A percentile compares a stretch with the other conserved stretches of the same genome.
Conservation (phyloP, 2,329 filamentous ascomycete species). For the Didymella keratinophila region DNA sequence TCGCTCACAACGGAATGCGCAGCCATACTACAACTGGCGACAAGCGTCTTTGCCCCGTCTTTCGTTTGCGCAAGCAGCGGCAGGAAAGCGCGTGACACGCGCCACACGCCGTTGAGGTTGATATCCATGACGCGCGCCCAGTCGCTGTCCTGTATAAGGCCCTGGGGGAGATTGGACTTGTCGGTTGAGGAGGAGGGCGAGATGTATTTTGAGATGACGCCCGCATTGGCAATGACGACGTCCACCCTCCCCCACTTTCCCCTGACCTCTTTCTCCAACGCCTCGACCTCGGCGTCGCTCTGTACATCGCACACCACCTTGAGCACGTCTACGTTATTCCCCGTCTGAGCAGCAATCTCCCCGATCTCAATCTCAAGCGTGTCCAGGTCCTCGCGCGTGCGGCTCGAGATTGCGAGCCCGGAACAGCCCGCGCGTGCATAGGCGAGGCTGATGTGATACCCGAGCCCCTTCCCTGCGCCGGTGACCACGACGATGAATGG, state of each 20-base stretch:
- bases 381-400: constrained; percentile 26
- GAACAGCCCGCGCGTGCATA: constrained; percentile 64
- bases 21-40: constrained; percentile 25
- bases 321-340: constrained; percentile 39
- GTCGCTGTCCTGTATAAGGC: constrained; percentile 28
- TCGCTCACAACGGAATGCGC: constrained; percentile 15
- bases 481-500: constrained; percentile 58
- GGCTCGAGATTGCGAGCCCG: constrained; percentile 58
- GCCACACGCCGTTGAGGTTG: constrained; percentile 32
- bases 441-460: constrained; percentile 59
- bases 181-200: background rate
- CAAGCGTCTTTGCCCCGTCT: constrained; percentile 26
- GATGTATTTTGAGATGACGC: constrained; percentile 29
- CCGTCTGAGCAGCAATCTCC: constrained; percentile 10
- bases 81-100: constrained; percentile 26
- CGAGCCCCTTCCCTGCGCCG: constrained; percentile 64
- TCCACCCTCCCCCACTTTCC: constrained; percentile 27
- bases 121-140: constrained; percentile 33
- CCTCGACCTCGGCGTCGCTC: constrained; percentile 8
- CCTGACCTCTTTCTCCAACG: constrained; percentile 16
- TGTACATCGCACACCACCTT: constrained; percentile 27
- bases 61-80: constrained; percentile 22
- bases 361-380: constrained; percentile 14
- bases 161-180: constrained; percentile 25
- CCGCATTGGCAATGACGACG: constrained; percentile 34